Base-by-base conservation (phyloP, 2,329 filamentous ascomycete species). In the Trichoderma sp. region DNA sequence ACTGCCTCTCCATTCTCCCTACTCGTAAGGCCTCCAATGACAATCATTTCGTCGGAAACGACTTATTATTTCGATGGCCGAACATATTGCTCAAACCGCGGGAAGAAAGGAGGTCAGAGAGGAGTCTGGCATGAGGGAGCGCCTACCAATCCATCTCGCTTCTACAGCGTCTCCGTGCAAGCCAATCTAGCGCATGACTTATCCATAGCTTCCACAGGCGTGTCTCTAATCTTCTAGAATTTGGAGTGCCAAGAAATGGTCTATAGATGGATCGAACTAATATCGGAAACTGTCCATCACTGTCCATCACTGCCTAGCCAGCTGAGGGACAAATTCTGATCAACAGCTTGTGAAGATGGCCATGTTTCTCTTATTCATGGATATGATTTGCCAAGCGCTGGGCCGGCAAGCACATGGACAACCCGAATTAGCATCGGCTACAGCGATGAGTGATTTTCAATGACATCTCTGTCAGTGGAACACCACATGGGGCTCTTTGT, bases 271-370 rank as follows among this genome's bases (percentile, higher is more conserved):
- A 63, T 53, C 21, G 21, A 38, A 65, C 31, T 33, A 62, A 62
- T 62, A 63, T 41, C 59, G 67, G 65, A n/a, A 45, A 24, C 50
- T 14, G 50, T 56, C 21, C 56, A 29, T 16, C 29, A 63, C 33
- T 62, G 53, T 29, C 56, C 56, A 50, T 31, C 18, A 9, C 24
- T 12, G 59, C 29, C 45, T 64, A 64, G 14, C 21, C n/a, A 45
- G 41, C 69, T 60, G n/a, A 64, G 38, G 33, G 59, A 29, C 38
- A 64, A 35, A 72, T 72, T 27, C 38, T 14, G 69, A 72, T 72
- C 69, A 72, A 27, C 69, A 27, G 41, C 56, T 6, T 3, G 14
- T 50, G 38, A n/a, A 69, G n/a, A 35, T n/a, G 18, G 31, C 12
- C 11, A 24, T 21, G 41, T 16, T 53, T 50, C n/a, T 21, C 16